Evolutionary conservation across 768 basidiomycete genomes (phyloP).

Genomic region (Russula dissimulans): DNA sequence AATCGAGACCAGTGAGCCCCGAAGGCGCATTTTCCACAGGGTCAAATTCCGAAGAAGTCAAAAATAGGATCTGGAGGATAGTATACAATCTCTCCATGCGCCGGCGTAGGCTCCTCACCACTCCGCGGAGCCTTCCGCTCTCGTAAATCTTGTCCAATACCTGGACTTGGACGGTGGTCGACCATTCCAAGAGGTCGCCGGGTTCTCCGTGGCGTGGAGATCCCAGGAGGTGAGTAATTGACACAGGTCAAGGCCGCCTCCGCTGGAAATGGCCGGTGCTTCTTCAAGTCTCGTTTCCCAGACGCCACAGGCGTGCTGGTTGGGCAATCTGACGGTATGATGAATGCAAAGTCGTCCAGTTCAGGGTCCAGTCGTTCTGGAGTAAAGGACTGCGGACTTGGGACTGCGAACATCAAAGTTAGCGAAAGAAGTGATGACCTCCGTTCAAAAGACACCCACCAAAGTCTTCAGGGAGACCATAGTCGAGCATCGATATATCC

Average conservation of each 20-base stretch:
- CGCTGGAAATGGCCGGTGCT: not conserved
- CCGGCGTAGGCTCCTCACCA: no score
- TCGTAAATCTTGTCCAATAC: no score
- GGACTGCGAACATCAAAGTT: constrained; percentile 17
- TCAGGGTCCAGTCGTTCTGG: not conserved
- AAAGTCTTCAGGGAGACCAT: not conserved
- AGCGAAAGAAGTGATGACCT: not conserved
- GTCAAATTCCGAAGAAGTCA: no score
- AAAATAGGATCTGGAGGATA: no score
- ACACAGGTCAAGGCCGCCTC: not conserved
- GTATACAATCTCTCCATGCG: no score
- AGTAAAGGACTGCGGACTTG: not conserved
- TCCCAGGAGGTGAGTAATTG: no score
- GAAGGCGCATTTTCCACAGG: no score
- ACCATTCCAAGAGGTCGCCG: no score
- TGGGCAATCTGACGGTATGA: not conserved
- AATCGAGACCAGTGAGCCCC: no score
- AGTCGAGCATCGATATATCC: not conserved
- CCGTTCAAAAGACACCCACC: not conserved
- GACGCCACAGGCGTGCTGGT: not conserved
- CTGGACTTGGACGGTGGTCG: no score
- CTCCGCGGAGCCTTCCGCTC: no score
- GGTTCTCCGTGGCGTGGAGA: no score
- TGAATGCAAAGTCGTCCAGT: not conserved
- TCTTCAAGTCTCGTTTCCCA: not conserved